Evolutionary conservation across 75 land plant genomes (phyloP), one percentile per base, ranked within the genome.

Genomic region (Selaginella tamariscina): DNA sequence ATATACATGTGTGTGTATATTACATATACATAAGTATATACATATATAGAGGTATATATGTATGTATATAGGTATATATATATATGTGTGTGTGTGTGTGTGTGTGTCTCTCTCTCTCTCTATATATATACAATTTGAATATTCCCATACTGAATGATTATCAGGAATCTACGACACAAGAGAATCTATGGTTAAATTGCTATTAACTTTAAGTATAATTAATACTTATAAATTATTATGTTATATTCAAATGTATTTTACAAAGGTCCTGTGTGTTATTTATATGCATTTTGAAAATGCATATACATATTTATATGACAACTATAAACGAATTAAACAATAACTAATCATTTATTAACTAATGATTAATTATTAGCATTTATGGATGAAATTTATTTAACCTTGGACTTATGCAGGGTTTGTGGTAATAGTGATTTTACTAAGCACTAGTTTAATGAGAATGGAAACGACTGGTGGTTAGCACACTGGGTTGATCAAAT

Each of bases 381-480:
- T 2, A 20, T 31, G 68, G 20, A 31, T 29, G 39, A 32, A 0
- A 23, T n/a, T 30, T 0, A 55, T 69, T 22, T 23, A 33, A 11
- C 29, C n/a, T 2, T 33, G 97, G 73, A 78, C 68, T 24, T 93
- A 93, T 74, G 91, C 82, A 2, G 66, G 65, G 44, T 93, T 86
- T 73, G 39, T 81, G 65, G 70, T 86, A 49, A 24, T 67, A 31
- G 30, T 78, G 0, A 81, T 82, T 56, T 76, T 73, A 31, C 27
- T 83, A 0, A 82, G 88, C 54, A 92, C 91, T 59, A 1, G 73
- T 30, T 65, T 89, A 1, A 93, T 93, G 98, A 87, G 11, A 93
- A 89, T 77, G 98, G 95, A 54, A 87, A 83, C 77, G 98, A 93
- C 70, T 68, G 88, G 32, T 93, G 98, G 98, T 62, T 93, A 21